Conservation (phyloP, 768 basidiomycete genomes). For the Leccinum uliginosum region DNA sequence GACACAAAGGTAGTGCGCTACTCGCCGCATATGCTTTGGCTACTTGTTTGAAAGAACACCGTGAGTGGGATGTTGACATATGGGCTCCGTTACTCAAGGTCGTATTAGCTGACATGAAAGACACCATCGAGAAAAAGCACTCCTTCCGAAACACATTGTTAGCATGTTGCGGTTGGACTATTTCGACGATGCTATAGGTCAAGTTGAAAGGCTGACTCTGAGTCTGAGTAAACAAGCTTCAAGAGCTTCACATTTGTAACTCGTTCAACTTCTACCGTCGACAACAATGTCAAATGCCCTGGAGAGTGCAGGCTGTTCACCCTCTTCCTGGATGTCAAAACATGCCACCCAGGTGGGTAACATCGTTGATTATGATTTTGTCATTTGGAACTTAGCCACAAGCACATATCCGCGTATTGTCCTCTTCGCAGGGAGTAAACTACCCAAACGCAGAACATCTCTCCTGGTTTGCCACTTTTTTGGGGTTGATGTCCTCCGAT, state of each 20-base stretch:
- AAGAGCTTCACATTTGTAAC: background rate
- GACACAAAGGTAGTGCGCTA: too few relatives aligned
- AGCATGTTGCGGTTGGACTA: too few relatives aligned
- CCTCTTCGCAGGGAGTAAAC: slow-evolving; percentile 51
- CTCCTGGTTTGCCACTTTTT: slow-evolving; percentile 39
- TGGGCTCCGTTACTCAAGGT: too few relatives aligned
- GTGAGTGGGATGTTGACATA: too few relatives aligned
- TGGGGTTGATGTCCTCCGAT: background rate
- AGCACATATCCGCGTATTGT: background rate
- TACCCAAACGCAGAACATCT: slow-evolving; percentile 67
- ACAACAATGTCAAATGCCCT: slow-evolving; percentile 10
- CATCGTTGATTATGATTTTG: background rate
- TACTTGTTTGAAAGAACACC: too few relatives aligned
- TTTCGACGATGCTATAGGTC: too few relatives aligned
- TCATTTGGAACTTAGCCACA: background rate
- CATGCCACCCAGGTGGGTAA: slow-evolving; percentile 65
- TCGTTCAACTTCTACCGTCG: background rate
- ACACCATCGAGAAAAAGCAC: too few relatives aligned
- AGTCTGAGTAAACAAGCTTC: background rate
- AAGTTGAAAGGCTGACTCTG: too few relatives aligned
- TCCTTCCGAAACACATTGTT: too few relatives aligned
- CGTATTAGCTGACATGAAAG: too few relatives aligned
- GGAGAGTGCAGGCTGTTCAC: slow-evolving; percentile 52
- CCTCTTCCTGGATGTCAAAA: slow-evolving; percentile 77
- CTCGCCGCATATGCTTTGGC: too few relatives aligned